A percentile compares a stretch with the other conserved stretches of the same genome.
phyloP scores from a whole-genome alignment of 1,284 basidiomycete species.

The Rhodotorula sp. region DNA sequence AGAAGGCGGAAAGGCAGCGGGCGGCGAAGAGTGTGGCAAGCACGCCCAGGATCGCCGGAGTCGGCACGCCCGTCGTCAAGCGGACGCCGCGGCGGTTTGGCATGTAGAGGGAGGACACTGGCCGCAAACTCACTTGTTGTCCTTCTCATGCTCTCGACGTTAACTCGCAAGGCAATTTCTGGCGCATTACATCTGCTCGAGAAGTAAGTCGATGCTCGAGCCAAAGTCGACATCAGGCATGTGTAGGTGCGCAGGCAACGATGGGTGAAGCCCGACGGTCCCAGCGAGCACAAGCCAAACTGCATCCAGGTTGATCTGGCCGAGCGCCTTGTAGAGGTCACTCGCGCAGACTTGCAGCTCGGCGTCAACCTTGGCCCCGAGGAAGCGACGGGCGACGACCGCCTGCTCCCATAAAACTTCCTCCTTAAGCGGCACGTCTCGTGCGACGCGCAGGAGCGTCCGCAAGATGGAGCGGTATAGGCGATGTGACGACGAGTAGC shows the following conservation, averaged over 20 bases:
- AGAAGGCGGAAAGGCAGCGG: constrained; percentile 35
- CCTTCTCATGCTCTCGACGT: too few relatives aligned
- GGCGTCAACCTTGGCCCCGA: constrained; percentile 62
- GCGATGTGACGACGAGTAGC: constrained; percentile 69
- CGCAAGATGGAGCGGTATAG: constrained; percentile 68
- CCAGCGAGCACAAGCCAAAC: constrained; percentile 73
- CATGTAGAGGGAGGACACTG: constrained; percentile 13
- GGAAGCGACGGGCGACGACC: constrained; percentile 68
- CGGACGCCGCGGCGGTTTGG: constrained; percentile 39
- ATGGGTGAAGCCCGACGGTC: neutral
- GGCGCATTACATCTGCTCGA: neutral
- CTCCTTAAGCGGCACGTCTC: constrained; percentile 66
- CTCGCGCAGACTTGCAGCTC: constrained; percentile 69
- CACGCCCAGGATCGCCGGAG: constrained; percentile 43
- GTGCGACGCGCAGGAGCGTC: constrained; percentile 66
- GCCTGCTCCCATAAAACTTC: constrained; percentile 73
- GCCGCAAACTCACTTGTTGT: too few relatives aligned
- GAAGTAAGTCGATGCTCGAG: neutral
- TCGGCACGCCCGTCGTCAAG: constrained; percentile 37
- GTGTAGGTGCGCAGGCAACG: neutral
- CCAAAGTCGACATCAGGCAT: neutral
- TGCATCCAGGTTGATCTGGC: constrained; percentile 66
- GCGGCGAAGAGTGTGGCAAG: constrained; percentile 40
- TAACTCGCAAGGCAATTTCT: too few relatives aligned
- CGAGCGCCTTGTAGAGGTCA: constrained; percentile 64